A percentile compares a stretch with the other conserved stretches of the same genome.
These are phyloP conservation scores for Colletotrichum abscissum DNA, from an alignment of 2,329 filamentous ascomycete species.

Conservation along the genomic window DNA sequence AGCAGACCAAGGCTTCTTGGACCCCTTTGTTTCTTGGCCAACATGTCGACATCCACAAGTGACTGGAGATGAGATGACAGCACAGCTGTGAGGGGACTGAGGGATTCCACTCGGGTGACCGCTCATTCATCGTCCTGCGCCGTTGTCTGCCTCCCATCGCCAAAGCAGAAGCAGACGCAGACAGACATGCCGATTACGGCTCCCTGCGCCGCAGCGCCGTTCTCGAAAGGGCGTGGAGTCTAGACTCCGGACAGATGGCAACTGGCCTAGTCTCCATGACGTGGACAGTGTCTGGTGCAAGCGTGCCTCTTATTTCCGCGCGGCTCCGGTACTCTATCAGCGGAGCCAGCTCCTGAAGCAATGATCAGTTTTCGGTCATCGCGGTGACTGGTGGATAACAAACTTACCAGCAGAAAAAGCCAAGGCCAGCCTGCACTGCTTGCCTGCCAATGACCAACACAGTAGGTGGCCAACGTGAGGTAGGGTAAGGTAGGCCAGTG, in stretches of 20 bases:
- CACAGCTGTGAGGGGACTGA: background rate
- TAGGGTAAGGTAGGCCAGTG: background rate
- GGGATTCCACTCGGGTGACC: background rate
- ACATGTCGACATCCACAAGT: background rate
- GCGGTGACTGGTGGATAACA: background rate
- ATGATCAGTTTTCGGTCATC: conserved; percentile 17
- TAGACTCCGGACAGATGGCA: background rate
- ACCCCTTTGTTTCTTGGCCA: background rate
- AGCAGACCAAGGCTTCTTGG: background rate
- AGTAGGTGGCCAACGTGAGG: no score
- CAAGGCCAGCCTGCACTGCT: background rate
- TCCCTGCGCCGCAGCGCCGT: background rate
- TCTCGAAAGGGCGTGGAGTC: conserved; percentile 5
- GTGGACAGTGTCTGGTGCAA: background rate
- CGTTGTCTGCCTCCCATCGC: background rate
- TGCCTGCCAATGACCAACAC: background rate
- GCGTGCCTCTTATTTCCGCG: conserved; percentile 2
- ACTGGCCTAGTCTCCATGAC: background rate
- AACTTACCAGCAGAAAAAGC: background rate
- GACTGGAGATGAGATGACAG: background rate
- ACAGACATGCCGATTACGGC: conserved; percentile 3
- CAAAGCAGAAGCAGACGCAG: background rate
- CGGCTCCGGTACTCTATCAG: conserved; percentile 6
- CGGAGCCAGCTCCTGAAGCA: conserved; percentile 14
- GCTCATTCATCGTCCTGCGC: background rate